Base-by-base conservation (phyloP, 441 rosid species). In the Corymbia citriodora region DNA sequence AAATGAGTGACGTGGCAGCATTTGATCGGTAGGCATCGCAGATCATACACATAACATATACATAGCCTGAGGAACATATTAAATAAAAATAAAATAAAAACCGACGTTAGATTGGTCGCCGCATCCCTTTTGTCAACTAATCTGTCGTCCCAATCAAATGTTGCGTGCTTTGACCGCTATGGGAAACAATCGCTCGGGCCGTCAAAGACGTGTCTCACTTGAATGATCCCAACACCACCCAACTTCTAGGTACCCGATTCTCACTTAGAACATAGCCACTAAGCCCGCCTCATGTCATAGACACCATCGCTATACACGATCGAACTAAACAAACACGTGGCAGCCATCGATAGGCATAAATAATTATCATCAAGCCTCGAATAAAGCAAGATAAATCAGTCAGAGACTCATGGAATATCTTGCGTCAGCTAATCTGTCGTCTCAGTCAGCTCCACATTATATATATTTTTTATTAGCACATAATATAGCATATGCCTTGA, bases 331-430 rank as follows among this genome's bases (percentile, higher is more conserved):
- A 45, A 2, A 11, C 85, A 79, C 1, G 18, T 79, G 85, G 53
- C 85, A 8, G 14, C 6, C 2, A 9, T 8, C 15, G 2, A 79
- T 45, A 25, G 52, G 14, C 15, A 21, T 23, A 74, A 79, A 79
- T 21, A 40, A 21, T 11, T 8, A 45, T 27, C 0, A 2, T 6
- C 23, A 36, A 3, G n/a, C 10, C n/a, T 0, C 4, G 52, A 45
- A 45, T 79, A 79, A 79, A 45, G 49, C n/a, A 48, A 74, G 1
- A 40, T 74, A 40, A 4, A 31, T 11, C 5, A 13, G 17, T 74
- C 52, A 79, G 5, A 11, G 6, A 23, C n/a, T 79, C 10, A 0
- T 0, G 3, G 2, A 79, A 79, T 79, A 49, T 79, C 85, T 79
- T 45, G 52, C 25, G 85, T 79, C 85, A 45, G n/a, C 85, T 79